Base-by-base conservation (phyloP, 1,284 basidiomycete species). In the Heterobasidion annosum region DNA sequence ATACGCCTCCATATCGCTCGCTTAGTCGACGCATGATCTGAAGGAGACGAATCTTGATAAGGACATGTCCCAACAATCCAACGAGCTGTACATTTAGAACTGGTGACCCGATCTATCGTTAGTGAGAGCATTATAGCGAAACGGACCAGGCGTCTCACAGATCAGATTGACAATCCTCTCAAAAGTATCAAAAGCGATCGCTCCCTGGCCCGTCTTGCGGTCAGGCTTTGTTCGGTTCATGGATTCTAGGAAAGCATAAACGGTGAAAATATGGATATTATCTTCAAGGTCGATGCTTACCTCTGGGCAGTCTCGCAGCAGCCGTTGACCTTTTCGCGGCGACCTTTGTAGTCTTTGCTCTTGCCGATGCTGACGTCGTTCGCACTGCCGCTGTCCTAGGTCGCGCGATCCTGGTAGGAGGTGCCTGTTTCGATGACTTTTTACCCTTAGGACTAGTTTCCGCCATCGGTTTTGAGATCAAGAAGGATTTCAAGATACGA, bases 11-110 rank as follows among this genome's bases (percentile, higher is more conserved):
- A 49, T 63, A 58, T 2, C 64, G 62, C 48, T 68, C 67, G 37
- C 63, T 62, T 43, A 70, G 37, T 12, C 63, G 58, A 32, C 67
- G 54, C 0, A 65, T 62, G 2, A 64, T 59, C 25, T 62, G 64
- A 25, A 70, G 68, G 57, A 69, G 56, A 35, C 76, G 75, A 15
- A 82, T 65, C 50, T 73, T 73, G 18, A 69, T 66, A 5, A 79
- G 63, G 1, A 72, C 61, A 50, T 77, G 68, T 0, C 79, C 79
- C 0, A 78, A 67, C 6, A 93, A 63, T 4, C 88, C 88, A n/a
- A 91, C 75, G 33, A 93, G 69, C 40, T 83, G 76, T 0, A 82
- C 68, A 9, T 81, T 73, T 56, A 84, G 76, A 51, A 82, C 90
- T 88, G 61, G 16, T 7, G 40, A 43, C 13, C 40, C 13, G 16